A percentile compares a stretch with the other conserved stretches of the same genome.
phyloP scores from a whole-genome alignment of 768 basidiomycete genomes.

The Hericium rajendrae region DNA sequence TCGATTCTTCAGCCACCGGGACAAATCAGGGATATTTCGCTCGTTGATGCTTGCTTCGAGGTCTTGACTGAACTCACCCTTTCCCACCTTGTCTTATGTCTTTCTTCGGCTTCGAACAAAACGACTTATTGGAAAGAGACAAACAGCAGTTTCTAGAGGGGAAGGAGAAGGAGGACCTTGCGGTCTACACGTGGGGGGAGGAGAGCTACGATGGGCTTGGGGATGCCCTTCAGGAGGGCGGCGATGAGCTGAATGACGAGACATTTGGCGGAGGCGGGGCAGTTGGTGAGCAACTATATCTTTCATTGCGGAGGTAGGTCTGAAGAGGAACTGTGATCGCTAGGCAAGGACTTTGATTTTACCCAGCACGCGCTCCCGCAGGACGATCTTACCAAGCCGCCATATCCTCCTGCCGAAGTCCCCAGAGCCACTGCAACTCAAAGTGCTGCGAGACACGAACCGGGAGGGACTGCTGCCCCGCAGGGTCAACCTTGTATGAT shows the following conservation, averaged over 20 bases:
- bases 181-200: conserved; percentile 89
- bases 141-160: conserved; percentile 43
- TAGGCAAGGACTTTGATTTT: conserved; percentile 93
- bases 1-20: neutral
- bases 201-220: conserved; percentile 86
- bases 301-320: too few species aligned
- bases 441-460: neutral
- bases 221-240: conserved; percentile 78
- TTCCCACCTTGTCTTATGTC: conserved; percentile 37
- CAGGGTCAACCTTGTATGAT: conserved; percentile 20
- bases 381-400: conserved; percentile 13
- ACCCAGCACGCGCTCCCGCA: conserved; percentile 33
- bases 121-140: conserved; percentile 50
- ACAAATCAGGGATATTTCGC: neutral
- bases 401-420: conserved; percentile 1
- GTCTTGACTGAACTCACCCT: neutral
- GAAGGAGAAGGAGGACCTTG: conserved; percentile 65
- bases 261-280: conserved; percentile 73
- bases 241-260: conserved; percentile 93
- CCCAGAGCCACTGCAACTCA: neutral
- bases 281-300: conserved; percentile 51
- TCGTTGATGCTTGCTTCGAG: neutral
- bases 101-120: conserved; percentile 69
- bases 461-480: conserved; percentile 6
- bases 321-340: neutral